Evolutionary conservation across 2,329 filamentous ascomycete genomes (phyloP).

Genomic region (Neopestalotiopsis sp.): DNA sequence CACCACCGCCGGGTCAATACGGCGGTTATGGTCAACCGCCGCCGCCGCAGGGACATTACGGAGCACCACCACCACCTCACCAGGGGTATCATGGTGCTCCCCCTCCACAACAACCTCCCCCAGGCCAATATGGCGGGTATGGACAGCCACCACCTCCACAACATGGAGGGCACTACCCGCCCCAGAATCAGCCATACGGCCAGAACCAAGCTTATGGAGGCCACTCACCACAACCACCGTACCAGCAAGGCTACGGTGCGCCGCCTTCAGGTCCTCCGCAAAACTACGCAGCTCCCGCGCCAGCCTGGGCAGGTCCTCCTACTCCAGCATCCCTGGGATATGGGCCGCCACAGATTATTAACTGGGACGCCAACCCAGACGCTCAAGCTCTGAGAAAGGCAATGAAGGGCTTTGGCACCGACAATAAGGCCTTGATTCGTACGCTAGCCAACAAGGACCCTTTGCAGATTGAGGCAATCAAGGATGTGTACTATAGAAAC

Average conservation of each 20-base stretch:
- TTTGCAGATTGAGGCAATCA: slow-evolving; percentile 74
- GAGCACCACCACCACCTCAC: slow-evolving; percentile 37
- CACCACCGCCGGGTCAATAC: slow-evolving; percentile 24
- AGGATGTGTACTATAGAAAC: slow-evolving; percentile 67
- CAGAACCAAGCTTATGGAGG: slow-evolving; percentile 12
- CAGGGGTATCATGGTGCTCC: slow-evolving; percentile 42
- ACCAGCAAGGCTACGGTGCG: slow-evolving; percentile 17
- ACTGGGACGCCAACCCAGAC: slow-evolving; percentile 71
- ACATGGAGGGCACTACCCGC: slow-evolving; percentile 17
- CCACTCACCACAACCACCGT: slow-evolving; percentile 8
- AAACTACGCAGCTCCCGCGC: slow-evolving; percentile 35
- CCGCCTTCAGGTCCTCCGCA: slow-evolving; percentile 44
- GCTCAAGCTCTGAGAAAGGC: slow-evolving; percentile 76
- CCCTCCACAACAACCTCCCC: slow-evolving; percentile 36
- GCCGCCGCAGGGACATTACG: slow-evolving; percentile 41
- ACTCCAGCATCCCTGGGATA: slow-evolving; percentile 78
- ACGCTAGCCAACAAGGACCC: slow-evolving; percentile 77
- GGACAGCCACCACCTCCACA: slow-evolving; percentile 33
- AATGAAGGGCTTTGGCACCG: slow-evolving; percentile 93
- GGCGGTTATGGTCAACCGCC: slow-evolving; percentile 38
- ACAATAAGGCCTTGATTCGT: slow-evolving; percentile 78
- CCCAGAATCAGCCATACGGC: not conserved
- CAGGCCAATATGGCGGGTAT: slow-evolving; percentile 40
- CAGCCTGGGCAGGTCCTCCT: slow-evolving; percentile 47
- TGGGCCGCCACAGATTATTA: slow-evolving; percentile 70